Evolutionary conservation across 2,329 filamentous ascomycete species (phyloP).

Genomic region (Fonsecaea nubica): DNA sequence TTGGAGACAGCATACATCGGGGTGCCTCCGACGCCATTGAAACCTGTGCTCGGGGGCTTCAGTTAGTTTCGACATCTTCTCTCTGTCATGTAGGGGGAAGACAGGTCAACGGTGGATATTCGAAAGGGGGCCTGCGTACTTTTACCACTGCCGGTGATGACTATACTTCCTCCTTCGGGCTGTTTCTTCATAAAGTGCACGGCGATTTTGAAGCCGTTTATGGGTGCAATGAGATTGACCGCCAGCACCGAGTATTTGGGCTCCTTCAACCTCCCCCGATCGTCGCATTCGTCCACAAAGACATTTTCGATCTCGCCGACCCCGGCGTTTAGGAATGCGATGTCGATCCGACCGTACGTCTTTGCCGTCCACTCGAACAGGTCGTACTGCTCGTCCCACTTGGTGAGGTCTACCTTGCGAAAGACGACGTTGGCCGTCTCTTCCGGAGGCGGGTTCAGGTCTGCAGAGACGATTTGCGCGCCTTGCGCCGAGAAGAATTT

Average conservation of each 20-base stretch:
- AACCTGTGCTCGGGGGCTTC: not conserved
- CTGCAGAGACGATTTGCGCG: not conserved
- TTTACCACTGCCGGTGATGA: not conserved
- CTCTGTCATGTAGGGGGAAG: too few species aligned
- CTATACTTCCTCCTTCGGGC: not conserved
- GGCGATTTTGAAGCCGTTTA: constrained; percentile 6
- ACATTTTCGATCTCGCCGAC: not conserved
- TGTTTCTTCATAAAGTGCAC: constrained; percentile 4
- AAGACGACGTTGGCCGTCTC: not conserved
- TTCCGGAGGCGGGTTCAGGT: not conserved
- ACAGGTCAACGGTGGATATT: too few species aligned
- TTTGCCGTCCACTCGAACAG: not conserved
- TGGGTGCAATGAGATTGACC: constrained; percentile 7
- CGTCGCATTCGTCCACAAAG: not conserved
- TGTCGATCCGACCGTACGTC: not conserved
- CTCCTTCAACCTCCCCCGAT: not conserved
- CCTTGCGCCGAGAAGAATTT: not conserved
- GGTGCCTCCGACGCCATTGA: not conserved
- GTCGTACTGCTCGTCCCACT: not conserved
- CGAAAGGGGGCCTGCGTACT: not conserved
- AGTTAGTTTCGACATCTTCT: too few species aligned
- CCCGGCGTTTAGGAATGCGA: not conserved
- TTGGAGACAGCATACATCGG: not conserved
- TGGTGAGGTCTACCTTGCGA: not conserved
- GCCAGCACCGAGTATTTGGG: constrained; percentile 1